Conservation (phyloP, 2,329 filamentous ascomycete genomes). For the Talaromyces sp. region DNA sequence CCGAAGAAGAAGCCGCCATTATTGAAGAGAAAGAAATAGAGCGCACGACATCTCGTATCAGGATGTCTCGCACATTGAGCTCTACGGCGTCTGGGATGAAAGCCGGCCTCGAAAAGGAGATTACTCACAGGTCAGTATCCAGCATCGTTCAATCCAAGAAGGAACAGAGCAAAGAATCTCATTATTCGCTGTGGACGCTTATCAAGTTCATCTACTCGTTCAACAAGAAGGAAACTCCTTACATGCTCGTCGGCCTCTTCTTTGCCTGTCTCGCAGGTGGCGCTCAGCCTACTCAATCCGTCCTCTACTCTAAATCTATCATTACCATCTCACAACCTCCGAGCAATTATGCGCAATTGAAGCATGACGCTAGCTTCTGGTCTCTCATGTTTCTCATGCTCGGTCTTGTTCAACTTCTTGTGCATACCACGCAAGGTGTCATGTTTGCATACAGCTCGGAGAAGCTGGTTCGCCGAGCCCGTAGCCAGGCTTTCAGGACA, state of each 20-base stretch:
- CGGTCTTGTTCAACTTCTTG: conserved; percentile 68
- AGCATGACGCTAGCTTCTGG: conserved; percentile 79
- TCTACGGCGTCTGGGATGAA: conserved; percentile 22
- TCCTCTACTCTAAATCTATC: conserved; percentile 90
- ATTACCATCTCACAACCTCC: conserved; percentile 63
- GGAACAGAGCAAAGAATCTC: conserved; percentile 49
- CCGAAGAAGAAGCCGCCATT: conserved; percentile 30
- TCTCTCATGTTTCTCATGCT: conserved; percentile 85
- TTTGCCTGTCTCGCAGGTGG: conserved; percentile 76
- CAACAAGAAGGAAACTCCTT: conserved; percentile 68
- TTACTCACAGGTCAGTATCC: conserved; percentile 59
- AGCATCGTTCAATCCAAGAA: conserved; percentile 66
- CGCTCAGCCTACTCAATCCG: conserved; percentile 71
- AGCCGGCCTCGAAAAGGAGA: conserved; percentile 39
- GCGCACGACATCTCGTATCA: conserved; percentile 31
- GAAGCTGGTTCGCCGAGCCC: conserved; percentile 75
- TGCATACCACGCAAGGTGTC: conserved; percentile 67
- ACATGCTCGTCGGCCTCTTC: conserved; percentile 71
- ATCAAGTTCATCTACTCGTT: conserved; percentile 78
- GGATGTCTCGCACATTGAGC: conserved; percentile 31
- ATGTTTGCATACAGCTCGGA: conserved; percentile 86
- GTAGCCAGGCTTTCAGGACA: conserved; percentile 77
- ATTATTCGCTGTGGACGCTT: conserved; percentile 69
- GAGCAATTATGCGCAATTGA: conserved; percentile 56
- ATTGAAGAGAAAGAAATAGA: conserved; percentile 35